Conservation (phyloP, 179 eudicot species). For the Gypsophila paniculata region DNA sequence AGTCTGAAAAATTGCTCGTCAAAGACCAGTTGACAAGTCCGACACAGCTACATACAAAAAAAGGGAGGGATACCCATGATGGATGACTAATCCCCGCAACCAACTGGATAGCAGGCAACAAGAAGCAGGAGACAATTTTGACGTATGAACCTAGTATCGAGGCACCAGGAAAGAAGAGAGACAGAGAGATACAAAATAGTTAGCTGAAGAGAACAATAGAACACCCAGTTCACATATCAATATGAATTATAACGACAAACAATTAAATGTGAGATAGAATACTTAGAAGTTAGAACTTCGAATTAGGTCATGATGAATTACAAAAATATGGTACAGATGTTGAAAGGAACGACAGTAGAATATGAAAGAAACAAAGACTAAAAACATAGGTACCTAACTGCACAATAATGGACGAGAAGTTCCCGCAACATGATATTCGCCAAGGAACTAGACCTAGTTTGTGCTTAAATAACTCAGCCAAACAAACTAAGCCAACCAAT, state of each 20-base stretch:
- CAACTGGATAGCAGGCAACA: slow-evolving; percentile 85
- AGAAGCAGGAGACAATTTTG: slow-evolving; percentile 71
- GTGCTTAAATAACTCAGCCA: slow-evolving; percentile 48
- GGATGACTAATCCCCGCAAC: slow-evolving; percentile 88
- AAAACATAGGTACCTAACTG: slow-evolving; percentile 53
- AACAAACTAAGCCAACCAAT: slow-evolving; percentile 53
- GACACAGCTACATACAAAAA: slow-evolving; percentile 90
- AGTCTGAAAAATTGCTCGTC: slow-evolving; percentile 92
- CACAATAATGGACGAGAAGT: slow-evolving; percentile 43
- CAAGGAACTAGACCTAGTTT: slow-evolving; percentile 43
- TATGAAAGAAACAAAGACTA: neutral
- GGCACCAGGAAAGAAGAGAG: slow-evolving; percentile 15
- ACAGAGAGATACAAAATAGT: neutral
- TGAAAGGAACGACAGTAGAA: slow-evolving; percentile 4
- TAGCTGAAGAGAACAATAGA: slow-evolving; percentile 1
- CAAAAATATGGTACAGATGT: neutral
- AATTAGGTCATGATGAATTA: neutral
- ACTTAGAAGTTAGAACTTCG: neutral
- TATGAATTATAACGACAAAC: neutral
- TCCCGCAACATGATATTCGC: slow-evolving; percentile 58
- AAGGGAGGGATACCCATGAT: slow-evolving; percentile 94
- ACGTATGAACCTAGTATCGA: slow-evolving; percentile 58
- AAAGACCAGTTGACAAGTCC: slow-evolving; percentile 97
- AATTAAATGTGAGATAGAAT: neutral
- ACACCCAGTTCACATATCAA: slow-evolving; percentile 4